Percentiles rank a stretch among this genome's conserved stretches.
phyloP scores from a whole-genome alignment of 306 rosid genomes.

The Arachis hypogaea region DNA sequence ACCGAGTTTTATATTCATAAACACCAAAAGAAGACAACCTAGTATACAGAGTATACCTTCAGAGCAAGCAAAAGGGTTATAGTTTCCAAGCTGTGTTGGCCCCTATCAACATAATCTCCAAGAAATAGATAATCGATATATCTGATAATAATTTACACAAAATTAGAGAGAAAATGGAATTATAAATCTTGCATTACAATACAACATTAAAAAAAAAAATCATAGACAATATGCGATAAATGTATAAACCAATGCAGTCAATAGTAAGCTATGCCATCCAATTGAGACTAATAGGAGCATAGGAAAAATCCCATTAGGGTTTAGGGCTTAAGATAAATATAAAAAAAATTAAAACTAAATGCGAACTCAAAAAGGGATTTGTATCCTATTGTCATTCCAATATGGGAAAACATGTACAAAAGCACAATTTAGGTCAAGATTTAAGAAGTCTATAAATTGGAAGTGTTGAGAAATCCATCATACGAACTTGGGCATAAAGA shows the following conservation, averaged over 20 bases:
- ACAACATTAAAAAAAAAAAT: not conserved
- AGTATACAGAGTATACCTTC: slow-evolving; percentile 60
- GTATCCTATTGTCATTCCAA: slow-evolving; percentile 22
- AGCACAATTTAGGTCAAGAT: not conserved
- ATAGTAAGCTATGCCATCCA: slow-evolving; percentile 14
- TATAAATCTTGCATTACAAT: not conserved
- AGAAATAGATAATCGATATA: slow-evolving; percentile 97
- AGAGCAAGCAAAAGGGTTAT: slow-evolving; percentile 87
- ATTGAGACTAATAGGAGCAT: not conserved
- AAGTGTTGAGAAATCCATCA: slow-evolving; percentile 22
- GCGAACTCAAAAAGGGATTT: slow-evolving; percentile 10
- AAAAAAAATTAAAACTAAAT: not conserved
- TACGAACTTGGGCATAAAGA: slow-evolving; percentile 7
- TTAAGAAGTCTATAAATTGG: not conserved
- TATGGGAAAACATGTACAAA: not conserved
- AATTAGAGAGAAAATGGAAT: slow-evolving; percentile 44
- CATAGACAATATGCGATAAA: not conserved
- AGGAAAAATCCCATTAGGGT: slow-evolving; percentile 11
- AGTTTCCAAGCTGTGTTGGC: slow-evolving; percentile 98
- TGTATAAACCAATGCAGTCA: slow-evolving; percentile 12
- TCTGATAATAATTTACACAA: slow-evolving; percentile 64
- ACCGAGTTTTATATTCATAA: slow-evolving; percentile 35
- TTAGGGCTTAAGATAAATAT: not conserved
- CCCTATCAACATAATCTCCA: slow-evolving; percentile 98
- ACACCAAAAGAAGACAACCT: slow-evolving; percentile 21